These are phyloP conservation scores for Ceriops tagal DNA, from an alignment of 345 rosid genomes.

Conservation along the genomic window DNA sequence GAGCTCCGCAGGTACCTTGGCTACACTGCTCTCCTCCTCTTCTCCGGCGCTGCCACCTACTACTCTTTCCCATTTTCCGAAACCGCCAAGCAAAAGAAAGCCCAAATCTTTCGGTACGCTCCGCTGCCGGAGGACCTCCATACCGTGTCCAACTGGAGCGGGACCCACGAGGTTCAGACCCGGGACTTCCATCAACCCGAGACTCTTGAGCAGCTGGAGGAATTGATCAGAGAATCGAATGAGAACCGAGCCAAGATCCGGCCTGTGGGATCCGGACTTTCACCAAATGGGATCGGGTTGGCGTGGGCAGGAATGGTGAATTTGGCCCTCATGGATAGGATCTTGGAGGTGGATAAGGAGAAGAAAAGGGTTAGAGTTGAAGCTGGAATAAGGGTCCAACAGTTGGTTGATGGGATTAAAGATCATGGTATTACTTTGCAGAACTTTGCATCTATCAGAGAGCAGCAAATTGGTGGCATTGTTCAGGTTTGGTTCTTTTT, in stretches of 20 bases:
- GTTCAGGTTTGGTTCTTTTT: slow-evolving; percentile 54
- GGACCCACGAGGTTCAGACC: slow-evolving; percentile 97
- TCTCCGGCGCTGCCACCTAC: slow-evolving; percentile 82
- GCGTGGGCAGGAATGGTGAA: slow-evolving; percentile 92
- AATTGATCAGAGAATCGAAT: slow-evolving; percentile 54
- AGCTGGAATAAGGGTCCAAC: slow-evolving; percentile 90
- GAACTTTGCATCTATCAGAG: slow-evolving; percentile 93
- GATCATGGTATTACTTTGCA: slow-evolving; percentile 78
- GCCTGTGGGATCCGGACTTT: slow-evolving; percentile 90
- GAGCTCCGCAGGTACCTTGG: slow-evolving; percentile 77
- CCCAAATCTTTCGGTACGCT: slow-evolving; percentile 86
- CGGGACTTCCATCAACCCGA: slow-evolving; percentile 84
- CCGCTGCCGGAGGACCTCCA: slow-evolving; percentile 94
- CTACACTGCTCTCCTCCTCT: slow-evolving; percentile 70
- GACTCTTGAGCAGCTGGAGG: slow-evolving; percentile 59
- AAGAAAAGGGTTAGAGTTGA: slow-evolving; percentile 78
- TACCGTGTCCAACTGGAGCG: slow-evolving; percentile 94
- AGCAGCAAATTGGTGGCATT: slow-evolving; percentile 98
- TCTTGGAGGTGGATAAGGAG: slow-evolving; percentile 76
- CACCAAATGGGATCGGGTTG: slow-evolving; percentile 88
- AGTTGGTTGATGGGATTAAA: slow-evolving; percentile 78
- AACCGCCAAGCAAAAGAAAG: slow-evolving; percentile 81
- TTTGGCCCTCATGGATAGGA: slow-evolving; percentile 76
- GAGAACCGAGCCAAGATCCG: slow-evolving; percentile 61
- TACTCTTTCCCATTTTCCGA: slow-evolving; percentile 83